A percentile compares a stretch with the other conserved stretches of the same genome.
Evolutionary conservation across 306 rosid genomes (phyloP).

Genomic region (Pueraria montana): DNA sequence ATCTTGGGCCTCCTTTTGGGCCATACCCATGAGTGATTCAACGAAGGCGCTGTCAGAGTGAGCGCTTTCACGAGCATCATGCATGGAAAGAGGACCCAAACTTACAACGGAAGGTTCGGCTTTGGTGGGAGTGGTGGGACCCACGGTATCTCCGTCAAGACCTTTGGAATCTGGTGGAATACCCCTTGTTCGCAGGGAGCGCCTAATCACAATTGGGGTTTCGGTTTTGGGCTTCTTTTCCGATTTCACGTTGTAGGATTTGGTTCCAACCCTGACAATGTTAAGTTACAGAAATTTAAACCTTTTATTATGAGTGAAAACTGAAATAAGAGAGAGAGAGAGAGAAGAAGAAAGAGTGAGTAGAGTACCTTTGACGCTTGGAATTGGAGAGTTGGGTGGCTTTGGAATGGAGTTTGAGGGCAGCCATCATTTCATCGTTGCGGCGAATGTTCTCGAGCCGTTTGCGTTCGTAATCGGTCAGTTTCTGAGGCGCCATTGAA

Average conservation of each 20-base stretch:
- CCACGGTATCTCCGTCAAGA: conserved; percentile 29
- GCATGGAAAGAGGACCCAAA: conserved; percentile 66
- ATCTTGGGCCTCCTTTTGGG: conserved; percentile 21
- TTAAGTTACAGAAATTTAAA: neutral
- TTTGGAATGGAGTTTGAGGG: conserved; percentile 76
- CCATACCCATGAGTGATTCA: conserved; percentile 57
- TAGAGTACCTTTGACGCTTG: conserved; percentile 77
- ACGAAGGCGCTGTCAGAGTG: conserved; percentile 54
- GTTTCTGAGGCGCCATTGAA: conserved; percentile 66
- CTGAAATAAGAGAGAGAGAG: neutral
- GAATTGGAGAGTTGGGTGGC: conserved; percentile 73
- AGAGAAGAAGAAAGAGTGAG: neutral
- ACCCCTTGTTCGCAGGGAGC: conserved; percentile 81
- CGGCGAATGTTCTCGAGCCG: conserved; percentile 93
- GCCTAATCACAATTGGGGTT: conserved; percentile 68
- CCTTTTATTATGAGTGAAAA: neutral
- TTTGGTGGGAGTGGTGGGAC: conserved; percentile 6
- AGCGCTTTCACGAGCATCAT: conserved; percentile 57
- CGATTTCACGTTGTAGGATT: conserved; percentile 59
- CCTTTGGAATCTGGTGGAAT: conserved; percentile 68
- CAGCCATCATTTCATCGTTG: conserved; percentile 87
- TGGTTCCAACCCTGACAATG: conserved; percentile 56
- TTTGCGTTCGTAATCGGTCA: conserved; percentile 82
- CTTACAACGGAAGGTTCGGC: neutral
- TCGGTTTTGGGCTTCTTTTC: conserved; percentile 65